Evolutionary conservation across 169 alveolate species (phyloP), one percentile per base, ranked within the genome.

Genomic region (Condylostoma magnum): DNA sequence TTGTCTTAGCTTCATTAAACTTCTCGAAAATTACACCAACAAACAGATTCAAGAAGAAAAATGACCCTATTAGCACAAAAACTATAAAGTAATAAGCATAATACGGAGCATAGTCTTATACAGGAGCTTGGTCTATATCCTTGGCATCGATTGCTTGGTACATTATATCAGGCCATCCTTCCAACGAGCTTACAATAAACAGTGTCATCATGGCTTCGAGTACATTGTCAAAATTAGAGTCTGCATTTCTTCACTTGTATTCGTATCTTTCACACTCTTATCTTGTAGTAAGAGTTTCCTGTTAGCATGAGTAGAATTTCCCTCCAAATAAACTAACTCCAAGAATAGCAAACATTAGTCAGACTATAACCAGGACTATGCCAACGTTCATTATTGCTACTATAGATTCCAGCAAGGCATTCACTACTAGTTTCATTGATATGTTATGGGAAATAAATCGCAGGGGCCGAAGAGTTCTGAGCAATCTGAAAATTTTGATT

Each of bases 1-100:
- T 83, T 58, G 69, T 80, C 69, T 87, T 79, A 4, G 95, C 94
- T 66, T 87, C 88, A 57, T 85, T 80, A 54, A 86, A 92, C 58
- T 92, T 80, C 43, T 86, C 73, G 51, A 92, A 89, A 67, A 92
- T 85, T 31, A 93, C 95, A 10, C 94, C 96, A 28, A 89, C 80
- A 70, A 86, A 86, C 34, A 93, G 74, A 77, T 93, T 93, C 2
- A 89, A 48, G 12, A 88, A 83, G 44, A 83, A 85, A 78, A 82
- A 76, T 20, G 92, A 82, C 0, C 90, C 89, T 10, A 89, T 58
- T 28, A 93, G 66, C n/a, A 90, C 80, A 68, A 88, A 93, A 4
- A 73, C 72, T 3, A 86, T 43, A 66, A 84, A 90, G 57, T 77
- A 93, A 30, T 66, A 69, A 15, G 86, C 85, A 48, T 67, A 53